Evolutionary conservation across 2,329 filamentous ascomycete species (phyloP), one percentile per base, ranked within the genome.

Genomic region (Trichoderma sp.): DNA sequence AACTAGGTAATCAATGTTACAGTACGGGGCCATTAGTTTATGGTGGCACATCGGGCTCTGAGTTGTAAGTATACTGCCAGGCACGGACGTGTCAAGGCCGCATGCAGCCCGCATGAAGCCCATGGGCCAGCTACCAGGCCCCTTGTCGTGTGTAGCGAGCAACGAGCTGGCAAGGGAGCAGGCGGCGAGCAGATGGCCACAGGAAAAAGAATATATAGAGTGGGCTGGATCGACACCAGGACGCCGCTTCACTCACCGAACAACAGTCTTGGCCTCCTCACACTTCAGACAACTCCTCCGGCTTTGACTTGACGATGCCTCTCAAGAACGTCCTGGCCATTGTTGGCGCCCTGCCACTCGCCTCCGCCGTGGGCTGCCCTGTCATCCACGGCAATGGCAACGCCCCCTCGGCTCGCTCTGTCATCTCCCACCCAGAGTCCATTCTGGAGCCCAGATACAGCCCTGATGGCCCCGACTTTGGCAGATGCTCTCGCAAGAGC

Each of bases 401-500:
- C 16, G 31, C 10, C 19, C 52, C 40, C 35, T 14, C 21, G 21
- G 61, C 61, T n/a, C 56, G 58, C 53, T 37, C 21, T 47, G 14
- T 35, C 4, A n/a, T 43, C 29, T n/a, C 24, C 49, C 66, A 64
- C 24, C 65, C 69, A 40, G 58, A 69, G 67, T 49, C 61, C 14
- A 57, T 70, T 53, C 27, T 71, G 37, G 68, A 71, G 60, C 21
- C 56, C 14, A 57, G 70, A 24, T 69, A 43, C 14, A 69, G 70
- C 56, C 55, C 60, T 14, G 70, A 71, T 27, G 70, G 70, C 19
- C 67, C 67, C 35, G 61, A 69, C 33, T 66, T 71, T 49, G 70
- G 70, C 49, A 40, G 29, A 10, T 71, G 70, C 57, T 47, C 70
- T 11, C 63, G 70, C 33, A 69, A 69, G 66, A 69, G 67, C 74